phyloP scores from a whole-genome alignment of 306 rosid genomes.

The Rosa persica region DNA sequence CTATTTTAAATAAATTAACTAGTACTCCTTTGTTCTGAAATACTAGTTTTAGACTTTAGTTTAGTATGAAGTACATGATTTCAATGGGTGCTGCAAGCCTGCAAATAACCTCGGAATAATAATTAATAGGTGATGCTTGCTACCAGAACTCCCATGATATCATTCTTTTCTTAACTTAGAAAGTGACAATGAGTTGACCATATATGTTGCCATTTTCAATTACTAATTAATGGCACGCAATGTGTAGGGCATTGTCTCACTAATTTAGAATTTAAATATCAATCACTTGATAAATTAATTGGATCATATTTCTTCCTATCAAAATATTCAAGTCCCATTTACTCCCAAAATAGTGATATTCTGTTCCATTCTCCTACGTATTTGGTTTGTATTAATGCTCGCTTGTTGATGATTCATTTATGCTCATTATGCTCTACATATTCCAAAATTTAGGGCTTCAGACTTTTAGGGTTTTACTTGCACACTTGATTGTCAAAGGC shows the following conservation, averaged over 20 bases:
- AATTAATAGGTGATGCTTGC: not conserved
- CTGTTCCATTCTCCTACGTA: not conserved
- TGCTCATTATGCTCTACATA: not conserved
- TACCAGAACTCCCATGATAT: not conserved
- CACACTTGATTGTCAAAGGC: not conserved
- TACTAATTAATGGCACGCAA: not conserved
- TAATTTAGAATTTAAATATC: not conserved
- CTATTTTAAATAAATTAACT: not conserved
- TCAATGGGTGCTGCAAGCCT: not conserved
- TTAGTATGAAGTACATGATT: not conserved
- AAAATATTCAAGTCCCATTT: not conserved
- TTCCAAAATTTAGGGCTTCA: not conserved
- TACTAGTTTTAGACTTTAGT: not conserved
- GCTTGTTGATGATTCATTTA: not conserved
- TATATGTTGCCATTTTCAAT: not conserved
- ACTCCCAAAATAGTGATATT: not conserved
- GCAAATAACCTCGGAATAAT: not conserved
- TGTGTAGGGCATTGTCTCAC: not conserved
- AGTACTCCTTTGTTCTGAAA: not conserved
- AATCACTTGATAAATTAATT: not conserved
- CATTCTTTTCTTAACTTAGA: slow-evolving; percentile 1
- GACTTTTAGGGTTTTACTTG: not conserved
- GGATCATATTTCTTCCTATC: not conserved
- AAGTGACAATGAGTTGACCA: not conserved
- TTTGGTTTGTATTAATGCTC: not conserved